Percentiles rank a stretch among this genome's conserved stretches.
Conservation (phyloP, 2,329 filamentous ascomycete species). For the Fusarium citri region DNA sequence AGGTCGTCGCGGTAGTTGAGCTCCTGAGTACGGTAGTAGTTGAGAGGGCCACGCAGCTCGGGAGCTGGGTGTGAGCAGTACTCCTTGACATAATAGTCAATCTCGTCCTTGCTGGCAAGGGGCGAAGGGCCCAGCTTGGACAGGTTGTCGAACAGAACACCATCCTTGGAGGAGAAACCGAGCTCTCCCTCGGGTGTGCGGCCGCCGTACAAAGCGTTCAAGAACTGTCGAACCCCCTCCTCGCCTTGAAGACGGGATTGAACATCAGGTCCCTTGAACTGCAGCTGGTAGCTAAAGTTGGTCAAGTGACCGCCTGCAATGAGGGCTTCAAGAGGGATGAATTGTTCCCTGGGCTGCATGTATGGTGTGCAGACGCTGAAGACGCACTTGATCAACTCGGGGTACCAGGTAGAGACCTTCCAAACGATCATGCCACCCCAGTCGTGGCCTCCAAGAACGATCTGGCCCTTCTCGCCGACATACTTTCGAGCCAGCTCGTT, state of each 20-base stretch:
- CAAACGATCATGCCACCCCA: conserved; percentile 88
- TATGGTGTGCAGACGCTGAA: conserved; percentile 88
- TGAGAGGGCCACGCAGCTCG: conserved; percentile 82
- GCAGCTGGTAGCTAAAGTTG: conserved; percentile 86
- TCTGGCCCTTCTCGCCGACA: conserved; percentile 57
- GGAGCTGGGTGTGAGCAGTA: conserved; percentile 67
- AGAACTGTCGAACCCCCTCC: conserved; percentile 74
- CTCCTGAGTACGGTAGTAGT: conserved; percentile 85
- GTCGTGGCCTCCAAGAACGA: conserved; percentile 92
- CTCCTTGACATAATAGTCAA: conserved; percentile 81
- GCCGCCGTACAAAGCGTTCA: conserved; percentile 79
- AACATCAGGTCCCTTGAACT: conserved; percentile 76
- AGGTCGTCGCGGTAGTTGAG: conserved; percentile 83
- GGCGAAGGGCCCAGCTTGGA: conserved; percentile 65
- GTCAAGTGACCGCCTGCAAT: conserved; percentile 66
- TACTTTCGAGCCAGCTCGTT: conserved; percentile 73
- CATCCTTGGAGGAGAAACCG: conserved; percentile 69
- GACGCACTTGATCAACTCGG: conserved; percentile 76
- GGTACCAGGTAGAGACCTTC: conserved; percentile 79
- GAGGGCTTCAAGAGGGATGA: conserved; percentile 68
- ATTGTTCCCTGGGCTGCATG: conserved; percentile 63
- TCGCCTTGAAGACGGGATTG: conserved; percentile 68
- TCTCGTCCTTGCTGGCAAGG: conserved; percentile 74
- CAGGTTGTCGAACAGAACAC: conserved; percentile 73
- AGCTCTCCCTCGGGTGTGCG: conserved; percentile 64